Base-by-base conservation (phyloP, 176 grass and related monocot species). In the Eleusine indica region DNA sequence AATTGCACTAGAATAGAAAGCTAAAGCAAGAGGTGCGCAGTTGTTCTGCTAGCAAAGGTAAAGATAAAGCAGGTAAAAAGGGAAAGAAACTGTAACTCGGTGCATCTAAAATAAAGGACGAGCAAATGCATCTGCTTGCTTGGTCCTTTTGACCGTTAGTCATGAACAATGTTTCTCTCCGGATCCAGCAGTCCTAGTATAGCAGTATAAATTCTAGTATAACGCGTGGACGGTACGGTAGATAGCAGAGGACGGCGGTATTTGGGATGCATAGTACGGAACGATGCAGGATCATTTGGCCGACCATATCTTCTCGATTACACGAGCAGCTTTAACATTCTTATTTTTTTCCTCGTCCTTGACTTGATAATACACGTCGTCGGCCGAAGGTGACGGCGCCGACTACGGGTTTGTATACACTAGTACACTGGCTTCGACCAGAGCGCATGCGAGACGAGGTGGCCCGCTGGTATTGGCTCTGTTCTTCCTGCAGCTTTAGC, bases 61-160 rank as follows among this genome's bases (percentile, higher is more conserved):
- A 42, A 86, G 79, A 72, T 66, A 82, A 82, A 86, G 83, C 41
- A 5, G 68, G 69, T 90, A 79, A 86, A 80, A 85, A 68, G 7
- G 18, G 5, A 49, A 70, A 72, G 39, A 63, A 68, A 35, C n/a
- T 44, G 76, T 73, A 68, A 58, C 76, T 29, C 76, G 76, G 17
- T 65, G 42, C 56, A 54, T 66, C n/a, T 22, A 18, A 69, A 66
- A 65, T 18, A 18, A 61, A 66, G 66, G 18, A 53, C 66, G 4
- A 67, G 54, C 81, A 43, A 17, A 35, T 4, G 86, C 58, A 39
- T 66, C 14, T 25, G 69, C 65, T 80, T 13, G 39, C 29, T 9
- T 61, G 72, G 51, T 76, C 58, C 52, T 81, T 89, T 89, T 82
- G 83, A 79, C 74, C 58, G 74, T 86, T 76, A 81, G 48, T 48